Base-by-base conservation (phyloP, 148 eudicot genomes). In the Camellia granthamiana region DNA sequence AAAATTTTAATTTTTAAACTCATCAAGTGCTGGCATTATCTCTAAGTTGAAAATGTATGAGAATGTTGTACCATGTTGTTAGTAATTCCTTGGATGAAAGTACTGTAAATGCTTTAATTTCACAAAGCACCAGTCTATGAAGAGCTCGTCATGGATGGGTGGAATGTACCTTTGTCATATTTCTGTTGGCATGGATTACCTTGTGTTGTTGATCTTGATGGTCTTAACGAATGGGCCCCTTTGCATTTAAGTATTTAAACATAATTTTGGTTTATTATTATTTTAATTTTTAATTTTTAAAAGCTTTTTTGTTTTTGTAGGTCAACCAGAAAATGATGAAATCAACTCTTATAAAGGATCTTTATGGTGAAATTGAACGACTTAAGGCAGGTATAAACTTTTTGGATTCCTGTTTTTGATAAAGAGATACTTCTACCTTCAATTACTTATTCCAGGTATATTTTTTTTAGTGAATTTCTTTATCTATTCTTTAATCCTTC, bases 301-400 rank as follows among this genome's bases (percentile, higher is more conserved):
- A 23, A 19, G 51, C 4, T 63, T 54, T 52, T 9, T 18, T 9
- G 66, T 11, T 49, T 63, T n/a, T 83, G 44, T 77, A 94, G 98
- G 94, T 94, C 8, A 94, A 94, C 80, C 98, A 94, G 73, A 94
- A 94, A 66, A 94, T 94, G 98, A 94, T 94, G 98, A 94, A 94
- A 84, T 81, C 98, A 68, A 91, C 98, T 59, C 88, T 94, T 61
- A 94, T 94, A 74, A 94, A 94, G 80, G 98, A 94, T 84, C 93
- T 94, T 52, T 94, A 94, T 79, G 91, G 95, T 80, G 98, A 94
- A 89, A 94, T 94, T 64, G 98, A 94, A 70, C 84, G 94, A 61
- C 92, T 94, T 49, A 92, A 94, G 83, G 89, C 92, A 21, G 98
- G 97, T 91, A 78, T 72, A 84, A 6, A 55, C 65, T 42, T 77